These are phyloP conservation scores for Fusarium heterosporum DNA, from an alignment of 2,329 filamentous ascomycete species.

Conservation along the genomic window DNA sequence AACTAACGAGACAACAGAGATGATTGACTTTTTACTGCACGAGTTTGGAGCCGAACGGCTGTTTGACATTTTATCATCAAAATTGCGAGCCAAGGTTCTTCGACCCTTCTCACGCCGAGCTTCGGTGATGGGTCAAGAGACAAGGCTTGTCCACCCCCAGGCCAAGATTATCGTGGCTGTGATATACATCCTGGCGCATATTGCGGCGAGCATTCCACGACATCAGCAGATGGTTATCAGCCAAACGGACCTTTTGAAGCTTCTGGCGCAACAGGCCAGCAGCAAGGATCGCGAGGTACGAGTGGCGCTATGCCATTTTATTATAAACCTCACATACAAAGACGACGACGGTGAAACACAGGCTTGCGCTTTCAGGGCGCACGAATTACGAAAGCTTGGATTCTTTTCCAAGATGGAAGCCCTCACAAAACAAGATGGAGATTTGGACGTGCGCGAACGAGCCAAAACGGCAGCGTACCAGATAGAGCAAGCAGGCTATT, in stretches of 20 bases:
- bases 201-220: slow-evolving; percentile 82
- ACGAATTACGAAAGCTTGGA: slow-evolving; percentile 77
- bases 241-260: slow-evolving; percentile 79
- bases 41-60: slow-evolving; percentile 81
- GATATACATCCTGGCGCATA: slow-evolving; percentile 85
- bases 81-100: slow-evolving; percentile 73
- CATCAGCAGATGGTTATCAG: slow-evolving; percentile 83
- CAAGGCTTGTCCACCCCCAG: slow-evolving; percentile 67
- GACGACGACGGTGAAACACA: slow-evolving; percentile 77
- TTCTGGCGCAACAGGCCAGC: slow-evolving; percentile 78
- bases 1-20: slow-evolving; percentile 67
- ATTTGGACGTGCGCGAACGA: slow-evolving; percentile 85
- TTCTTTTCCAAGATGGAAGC: slow-evolving; percentile 74
- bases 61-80: slow-evolving; percentile 83
- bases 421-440: slow-evolving; percentile 73
- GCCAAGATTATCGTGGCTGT: slow-evolving; percentile 81
- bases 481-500: slow-evolving; percentile 63
- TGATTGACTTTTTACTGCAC: slow-evolving; percentile 87
- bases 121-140: slow-evolving; percentile 52
- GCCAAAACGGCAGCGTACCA: slow-evolving; percentile 84
- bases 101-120: slow-evolving; percentile 63
- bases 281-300: slow-evolving; percentile 81
- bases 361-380: slow-evolving; percentile 73
- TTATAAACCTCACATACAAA: slow-evolving; percentile 86
- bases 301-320: slow-evolving; percentile 81